Conservation (phyloP, 495 filamentous ascomycete genomes). For the Penicillium egyptiacum region DNA sequence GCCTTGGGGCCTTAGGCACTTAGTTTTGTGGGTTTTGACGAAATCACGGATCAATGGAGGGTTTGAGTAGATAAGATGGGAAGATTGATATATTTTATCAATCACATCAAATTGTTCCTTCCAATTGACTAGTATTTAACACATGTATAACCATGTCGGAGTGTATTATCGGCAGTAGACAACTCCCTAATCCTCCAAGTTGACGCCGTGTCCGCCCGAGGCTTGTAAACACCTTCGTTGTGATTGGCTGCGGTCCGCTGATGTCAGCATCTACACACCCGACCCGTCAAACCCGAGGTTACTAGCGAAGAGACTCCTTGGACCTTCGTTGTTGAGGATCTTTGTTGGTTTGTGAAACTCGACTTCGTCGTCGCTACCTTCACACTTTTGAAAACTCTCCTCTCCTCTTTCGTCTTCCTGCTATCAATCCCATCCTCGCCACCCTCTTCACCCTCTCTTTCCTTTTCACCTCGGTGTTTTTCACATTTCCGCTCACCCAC, state of each 20-base stretch:
- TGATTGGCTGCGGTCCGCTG: conserved; percentile 41
- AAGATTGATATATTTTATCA: not conserved
- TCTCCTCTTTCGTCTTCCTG: conserved; percentile 11
- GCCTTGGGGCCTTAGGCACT: conserved; percentile 21
- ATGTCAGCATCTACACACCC: conserved; percentile 35
- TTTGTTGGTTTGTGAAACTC: conserved; percentile 11
- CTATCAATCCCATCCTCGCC: conserved; percentile 7
- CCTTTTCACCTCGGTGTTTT: conserved; percentile 3
- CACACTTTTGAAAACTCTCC: conserved; percentile 20
- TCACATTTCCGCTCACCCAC: conserved; percentile 25
- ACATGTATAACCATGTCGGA: not conserved
- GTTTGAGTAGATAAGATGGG: not conserved
- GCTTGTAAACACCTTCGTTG: conserved; percentile 40
- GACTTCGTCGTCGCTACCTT: conserved; percentile 15
- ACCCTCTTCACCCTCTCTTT: not conserved
- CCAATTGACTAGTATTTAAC: not conserved
- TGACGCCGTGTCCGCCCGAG: conserved; percentile 49
- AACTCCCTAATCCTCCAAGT: conserved; percentile 10
- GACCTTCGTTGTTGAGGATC: conserved; percentile 33
- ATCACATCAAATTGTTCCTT: not conserved
- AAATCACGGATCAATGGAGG: not conserved
- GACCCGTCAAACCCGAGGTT: conserved; percentile 46
- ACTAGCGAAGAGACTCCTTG: conserved; percentile 34
- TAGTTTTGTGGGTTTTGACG: conserved; percentile 3
- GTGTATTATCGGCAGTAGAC: conserved; percentile 13